A percentile compares a stretch with the other conserved stretches of the same genome.
Evolutionary conservation across 768 basidiomycete species (phyloP).

Genomic region (Suillus lakei): DNA sequence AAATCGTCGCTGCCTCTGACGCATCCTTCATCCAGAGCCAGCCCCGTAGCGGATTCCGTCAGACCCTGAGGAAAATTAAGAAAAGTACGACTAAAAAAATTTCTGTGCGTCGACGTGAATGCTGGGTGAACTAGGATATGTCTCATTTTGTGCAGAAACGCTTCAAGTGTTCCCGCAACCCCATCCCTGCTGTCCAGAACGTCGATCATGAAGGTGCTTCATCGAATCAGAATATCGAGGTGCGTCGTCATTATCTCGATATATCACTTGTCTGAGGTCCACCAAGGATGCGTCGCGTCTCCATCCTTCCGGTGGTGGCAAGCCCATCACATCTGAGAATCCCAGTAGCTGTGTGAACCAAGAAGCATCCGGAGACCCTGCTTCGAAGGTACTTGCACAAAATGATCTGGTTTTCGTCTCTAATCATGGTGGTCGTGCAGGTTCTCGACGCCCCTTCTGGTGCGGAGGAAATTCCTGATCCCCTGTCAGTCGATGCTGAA

Average conservation of each 20-base stretch:
- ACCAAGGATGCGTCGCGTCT: neutral
- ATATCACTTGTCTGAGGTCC: neutral
- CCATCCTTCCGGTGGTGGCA: neutral
- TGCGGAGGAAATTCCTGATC: neutral
- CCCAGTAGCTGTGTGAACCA: neutral
- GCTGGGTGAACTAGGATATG: neutral
- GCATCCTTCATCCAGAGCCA: neutral
- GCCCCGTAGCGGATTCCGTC: neutral
- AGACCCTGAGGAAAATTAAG: neutral
- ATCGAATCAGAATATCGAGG: neutral
- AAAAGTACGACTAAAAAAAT: neutral
- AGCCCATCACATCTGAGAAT: neutral
- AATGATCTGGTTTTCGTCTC: neutral
- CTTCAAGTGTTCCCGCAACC: neutral
- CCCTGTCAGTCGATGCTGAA: neutral
- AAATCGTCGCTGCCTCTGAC: neutral
- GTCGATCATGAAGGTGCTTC: neutral
- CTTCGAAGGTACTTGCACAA: neutral
- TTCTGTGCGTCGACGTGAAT: neutral
- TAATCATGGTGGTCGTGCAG: neutral
- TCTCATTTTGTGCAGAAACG: neutral
- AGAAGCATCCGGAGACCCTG: neutral
- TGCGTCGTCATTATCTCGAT: neutral
- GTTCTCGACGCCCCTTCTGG: neutral
- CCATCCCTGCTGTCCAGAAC: neutral